Conservation (phyloP, 1,284 basidiomycete species). For the Cutaneotrichosporon cavernicola region DNA sequence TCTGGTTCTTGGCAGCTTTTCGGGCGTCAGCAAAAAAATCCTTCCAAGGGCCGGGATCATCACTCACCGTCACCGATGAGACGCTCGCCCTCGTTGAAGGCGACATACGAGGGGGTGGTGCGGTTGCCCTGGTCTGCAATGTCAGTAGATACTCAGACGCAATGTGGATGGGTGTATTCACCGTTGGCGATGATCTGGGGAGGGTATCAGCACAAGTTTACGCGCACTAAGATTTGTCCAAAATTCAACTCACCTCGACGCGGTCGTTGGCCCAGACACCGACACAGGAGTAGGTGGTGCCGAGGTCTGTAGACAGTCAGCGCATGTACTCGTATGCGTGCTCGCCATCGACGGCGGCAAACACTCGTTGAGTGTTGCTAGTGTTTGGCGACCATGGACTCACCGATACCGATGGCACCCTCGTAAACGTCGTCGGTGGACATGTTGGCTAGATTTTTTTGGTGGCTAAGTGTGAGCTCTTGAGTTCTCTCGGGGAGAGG, state of each 20-base stretch:
- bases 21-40: constrained; percentile 28
- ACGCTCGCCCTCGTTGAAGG: constrained; percentile 96
- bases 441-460: constrained; percentile 58
- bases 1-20: constrained; percentile 61
- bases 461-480: constrained; percentile 16
- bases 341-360: not conserved
- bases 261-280: constrained; percentile 99
- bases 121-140: constrained; percentile 88
- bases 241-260: constrained; percentile 59
- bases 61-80: constrained; percentile 79
- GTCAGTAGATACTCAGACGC: constrained; percentile 10
- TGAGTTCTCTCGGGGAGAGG: not conserved
- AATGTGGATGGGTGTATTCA: constrained; percentile 23
- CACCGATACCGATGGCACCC: constrained; percentile 90
- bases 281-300: constrained; percentile 64
- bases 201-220: constrained; percentile 20
- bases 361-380: not conserved
- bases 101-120: constrained; percentile 98
- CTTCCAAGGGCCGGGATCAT: not conserved
- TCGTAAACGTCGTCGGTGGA: constrained; percentile 89
- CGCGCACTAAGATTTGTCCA: not conserved
- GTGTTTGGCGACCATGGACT: constrained; percentile 24
- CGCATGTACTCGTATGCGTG: not conserved
- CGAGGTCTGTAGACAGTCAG: constrained; percentile 47
- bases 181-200: constrained; percentile 88